These are phyloP conservation scores for Hymenochaete sp. DNA, from an alignment of 1,284 basidiomycete species.

Conservation along the genomic window DNA sequence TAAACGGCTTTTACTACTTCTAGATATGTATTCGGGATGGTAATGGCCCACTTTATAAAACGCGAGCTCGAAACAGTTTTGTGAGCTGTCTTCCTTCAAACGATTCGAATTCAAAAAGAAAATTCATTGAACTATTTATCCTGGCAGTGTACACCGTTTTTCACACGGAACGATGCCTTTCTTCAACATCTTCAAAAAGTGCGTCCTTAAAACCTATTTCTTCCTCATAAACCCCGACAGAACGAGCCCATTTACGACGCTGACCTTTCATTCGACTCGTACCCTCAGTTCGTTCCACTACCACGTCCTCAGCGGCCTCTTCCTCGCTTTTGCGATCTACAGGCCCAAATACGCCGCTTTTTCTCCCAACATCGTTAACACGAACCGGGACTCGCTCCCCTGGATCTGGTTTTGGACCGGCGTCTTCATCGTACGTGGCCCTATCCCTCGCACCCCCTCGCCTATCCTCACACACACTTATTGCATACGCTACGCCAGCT, in stretches of 20 bases:
- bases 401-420: conserved; percentile 64
- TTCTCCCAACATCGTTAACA: conserved; percentile 58
- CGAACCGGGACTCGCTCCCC: conserved; percentile 54
- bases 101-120: conserved; percentile 3
- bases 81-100: conserved; percentile 32
- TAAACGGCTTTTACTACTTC: conserved; percentile 1
- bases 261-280: conserved; percentile 3
- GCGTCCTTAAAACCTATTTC: too few species aligned
- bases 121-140: not conserved
- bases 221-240: too few species aligned
- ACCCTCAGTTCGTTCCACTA: conserved; percentile 74
- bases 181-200: conserved; percentile 88
- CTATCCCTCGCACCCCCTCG: not conserved
- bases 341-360: conserved; percentile 56
- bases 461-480: not conserved
- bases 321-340: conserved; percentile 76
- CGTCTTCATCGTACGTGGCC: conserved; percentile 64
- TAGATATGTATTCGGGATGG: conserved; percentile 73
- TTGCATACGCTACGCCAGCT: conserved; percentile 40
- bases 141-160: conserved; percentile 89
- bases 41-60: conserved; percentile 86
- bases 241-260: too few species aligned
- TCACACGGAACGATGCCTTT: conserved; percentile 93
- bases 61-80: conserved; percentile 92
- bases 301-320: conserved; percentile 69